phyloP scores from a whole-genome alignment of 1,284 basidiomycete genomes.

The Ceratobasidium sp. region DNA sequence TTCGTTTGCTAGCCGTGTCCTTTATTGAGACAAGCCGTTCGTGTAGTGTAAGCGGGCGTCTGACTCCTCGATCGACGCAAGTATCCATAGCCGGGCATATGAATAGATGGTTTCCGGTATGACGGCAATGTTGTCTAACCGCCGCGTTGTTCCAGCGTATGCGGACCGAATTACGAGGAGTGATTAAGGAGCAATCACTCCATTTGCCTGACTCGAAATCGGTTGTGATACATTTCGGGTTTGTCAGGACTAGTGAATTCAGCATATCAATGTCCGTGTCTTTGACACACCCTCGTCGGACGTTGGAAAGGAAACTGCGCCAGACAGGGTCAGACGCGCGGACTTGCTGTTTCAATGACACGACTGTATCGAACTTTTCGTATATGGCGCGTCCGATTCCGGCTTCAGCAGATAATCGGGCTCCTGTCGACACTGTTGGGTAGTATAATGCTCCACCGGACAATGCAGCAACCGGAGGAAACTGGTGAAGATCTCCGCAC shows the following conservation, averaged over 20 bases:
- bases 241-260: constrained; percentile 50
- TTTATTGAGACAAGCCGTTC: background rate
- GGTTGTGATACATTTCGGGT: constrained; percentile 20
- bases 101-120: constrained; percentile 46
- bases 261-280: constrained; percentile 56
- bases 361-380: constrained; percentile 57
- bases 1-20: background rate
- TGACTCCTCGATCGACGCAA: constrained; percentile 41
- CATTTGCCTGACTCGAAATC: constrained; percentile 53
- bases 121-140: constrained; percentile 49
- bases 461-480: constrained; percentile 57
- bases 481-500: constrained; percentile 61
- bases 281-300: constrained; percentile 54
- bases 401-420: background rate
- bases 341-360: constrained; percentile 59
- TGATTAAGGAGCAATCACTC: constrained; percentile 55
- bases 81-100: constrained; percentile 47
- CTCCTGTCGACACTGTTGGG: constrained; percentile 17
- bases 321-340: constrained; percentile 56
- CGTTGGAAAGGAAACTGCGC: constrained; percentile 56
- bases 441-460: constrained; percentile 52
- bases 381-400: constrained; percentile 56
- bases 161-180: constrained; percentile 57
- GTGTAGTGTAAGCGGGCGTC: constrained; percentile 47
- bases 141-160: constrained; percentile 56